These are phyloP conservation scores for Nyctanthes arbortristis DNA, from an alignment of 257 asterid species.

Conservation along the genomic window DNA sequence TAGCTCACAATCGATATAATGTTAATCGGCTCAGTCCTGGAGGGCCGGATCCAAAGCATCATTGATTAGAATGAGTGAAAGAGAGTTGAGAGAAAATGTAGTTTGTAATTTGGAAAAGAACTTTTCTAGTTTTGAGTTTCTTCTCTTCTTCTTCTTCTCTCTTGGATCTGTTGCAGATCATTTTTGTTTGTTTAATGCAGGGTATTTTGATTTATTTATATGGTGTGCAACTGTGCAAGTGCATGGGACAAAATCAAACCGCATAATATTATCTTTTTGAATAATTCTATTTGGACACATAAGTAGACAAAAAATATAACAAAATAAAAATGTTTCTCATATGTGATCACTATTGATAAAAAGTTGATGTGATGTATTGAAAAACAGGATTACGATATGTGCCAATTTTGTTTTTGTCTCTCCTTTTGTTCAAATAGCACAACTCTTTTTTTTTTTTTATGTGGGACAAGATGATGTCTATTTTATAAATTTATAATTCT, in stretches of 20 bases:
- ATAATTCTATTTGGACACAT: no score
- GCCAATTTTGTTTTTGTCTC: no score
- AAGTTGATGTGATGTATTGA: no score
- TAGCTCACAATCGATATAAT: conserved; percentile 24
- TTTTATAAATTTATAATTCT: no score
- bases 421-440: no score
- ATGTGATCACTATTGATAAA: no score
- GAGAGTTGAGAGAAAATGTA: neutral
- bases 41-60: conserved; percentile 65
- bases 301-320: no score
- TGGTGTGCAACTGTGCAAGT: neutral
- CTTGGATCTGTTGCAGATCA: neutral
- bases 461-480: no score
- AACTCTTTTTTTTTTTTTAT: no score
- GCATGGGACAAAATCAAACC: neutral
- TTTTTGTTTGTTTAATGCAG: neutral
- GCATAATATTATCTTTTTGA: neutral
- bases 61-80: conserved; percentile 8
- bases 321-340: no score
- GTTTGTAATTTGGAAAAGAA: neutral
- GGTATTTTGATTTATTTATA: neutral
- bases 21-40: conserved; percentile 39
- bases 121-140: neutral
- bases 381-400: no score
- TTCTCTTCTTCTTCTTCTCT: neutral